Evolutionary conservation across 805 yeast species (phyloP), one percentile per base, ranked within the genome.

Genomic region (Suhomyces sp.): DNA sequence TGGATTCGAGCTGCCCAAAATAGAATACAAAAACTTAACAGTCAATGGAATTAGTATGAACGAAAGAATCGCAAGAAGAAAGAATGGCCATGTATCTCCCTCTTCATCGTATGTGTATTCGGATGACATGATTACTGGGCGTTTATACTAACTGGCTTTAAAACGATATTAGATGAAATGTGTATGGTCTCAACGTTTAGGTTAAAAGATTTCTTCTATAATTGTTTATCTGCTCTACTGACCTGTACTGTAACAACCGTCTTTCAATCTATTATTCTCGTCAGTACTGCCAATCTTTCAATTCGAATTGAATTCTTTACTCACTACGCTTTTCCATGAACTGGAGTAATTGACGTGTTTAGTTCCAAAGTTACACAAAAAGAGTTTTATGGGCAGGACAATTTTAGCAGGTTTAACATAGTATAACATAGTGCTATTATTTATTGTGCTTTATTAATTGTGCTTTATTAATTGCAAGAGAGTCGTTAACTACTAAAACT

Each of bases 21-120:
- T 53, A 12, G 48, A 49, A 22, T 43, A 46, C 15, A 56, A 17
- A 61, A 68, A 74, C 43, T 55, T 59, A 13, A 78, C 51, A 10
- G 90, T 84, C 54, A 79, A 59, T 6, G 97, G 97, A 39, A 89
- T 66, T 53, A 89, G 75, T 17, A 84, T 80, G 53, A 87, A 81
- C 22, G 87, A 73, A 48, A 87, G 69, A 47, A 89, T 71, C 2
- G 97, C 91, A 63, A 88, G 67, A 48, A 87, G 81, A 63, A 92
- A 92, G 66, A 85, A 90, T 40, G 97, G 97, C 97, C 97, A 91
- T 1, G 94, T 89, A 61, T 89, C 94, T 47, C 92, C 85, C 55
- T 83, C 83, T 66, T 91, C 97, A 72, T 91, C 97, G 68, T 91
- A 91, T 41, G 84, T 83, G 68, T 87, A 87, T 61, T 85, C 74